A percentile compares a stretch with the other conserved stretches of the same genome.
These are phyloP conservation scores for Smittium culicis DNA, from an alignment of 371 early-diverging fungal genomes.

Conservation along the genomic window DNA sequence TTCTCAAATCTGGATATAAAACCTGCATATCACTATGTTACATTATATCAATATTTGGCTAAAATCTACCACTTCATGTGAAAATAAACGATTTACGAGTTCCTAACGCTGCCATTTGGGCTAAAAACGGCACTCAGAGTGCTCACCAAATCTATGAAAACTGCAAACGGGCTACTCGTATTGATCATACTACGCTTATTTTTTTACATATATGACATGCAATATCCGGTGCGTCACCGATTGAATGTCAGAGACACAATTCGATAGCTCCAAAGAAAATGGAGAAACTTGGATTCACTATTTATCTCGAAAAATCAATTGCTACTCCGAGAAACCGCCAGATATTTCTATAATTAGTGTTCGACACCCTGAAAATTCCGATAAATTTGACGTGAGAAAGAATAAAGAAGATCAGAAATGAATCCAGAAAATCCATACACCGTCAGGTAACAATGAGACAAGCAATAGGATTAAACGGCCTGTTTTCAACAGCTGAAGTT, in stretches of 20 bases:
- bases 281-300: not conserved
- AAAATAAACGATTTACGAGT: slow-evolving; percentile 34
- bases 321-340: too few relatives aligned
- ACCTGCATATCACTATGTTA: slow-evolving; percentile 28
- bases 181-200: slow-evolving; percentile 23
- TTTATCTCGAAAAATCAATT: too few relatives aligned
- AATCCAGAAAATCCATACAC: too few relatives aligned
- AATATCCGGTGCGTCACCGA: slow-evolving; percentile 15
- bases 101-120: slow-evolving; percentile 32
- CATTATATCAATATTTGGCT: slow-evolving; percentile 12
- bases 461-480: too few relatives aligned
- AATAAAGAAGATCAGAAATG: too few relatives aligned
- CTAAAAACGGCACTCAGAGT: slow-evolving; percentile 30
- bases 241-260: slow-evolving; percentile 12
- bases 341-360: too few relatives aligned
- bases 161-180: slow-evolving; percentile 23
- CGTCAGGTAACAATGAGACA: too few relatives aligned
- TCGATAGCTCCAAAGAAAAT: not conserved
- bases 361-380: too few relatives aligned
- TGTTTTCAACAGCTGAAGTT: too few relatives aligned
- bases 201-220: slow-evolving; percentile 29
- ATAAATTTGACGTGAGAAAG: too few relatives aligned
- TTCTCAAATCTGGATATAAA: slow-evolving; percentile 27
- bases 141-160: slow-evolving; percentile 32
- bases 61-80: slow-evolving; percentile 20